Evolutionary conservation across 1,284 basidiomycete genomes (phyloP).

Genomic region (Inonotus hispidus): DNA sequence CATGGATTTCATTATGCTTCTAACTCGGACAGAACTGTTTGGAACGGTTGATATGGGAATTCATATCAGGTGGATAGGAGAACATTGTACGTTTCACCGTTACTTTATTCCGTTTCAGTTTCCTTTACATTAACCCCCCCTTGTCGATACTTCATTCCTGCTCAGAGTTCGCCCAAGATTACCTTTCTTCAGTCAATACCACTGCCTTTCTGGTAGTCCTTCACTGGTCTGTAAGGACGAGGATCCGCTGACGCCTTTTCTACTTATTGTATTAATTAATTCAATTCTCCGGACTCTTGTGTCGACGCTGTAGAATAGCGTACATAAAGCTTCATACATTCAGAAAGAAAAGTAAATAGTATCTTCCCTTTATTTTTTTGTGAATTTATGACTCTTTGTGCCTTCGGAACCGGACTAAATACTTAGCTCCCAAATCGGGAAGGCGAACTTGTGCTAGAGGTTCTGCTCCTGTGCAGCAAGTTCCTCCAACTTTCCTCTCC

Average conservation of each 20-base stretch:
- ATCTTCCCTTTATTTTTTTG: no score
- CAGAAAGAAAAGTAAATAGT: no score
- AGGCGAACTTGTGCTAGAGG: background rate
- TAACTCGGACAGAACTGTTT: background rate
- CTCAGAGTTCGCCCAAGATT: background rate
- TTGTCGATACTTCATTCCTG: background rate
- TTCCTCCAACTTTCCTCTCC: background rate
- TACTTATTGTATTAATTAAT: background rate
- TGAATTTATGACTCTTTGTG: background rate
- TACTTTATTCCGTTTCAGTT: background rate
- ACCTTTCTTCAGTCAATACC: background rate
- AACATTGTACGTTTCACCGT: background rate
- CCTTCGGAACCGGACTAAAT: background rate
- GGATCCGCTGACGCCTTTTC: background rate
- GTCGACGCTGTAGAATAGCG: background rate
- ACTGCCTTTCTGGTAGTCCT: background rate
- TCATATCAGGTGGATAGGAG: background rate
- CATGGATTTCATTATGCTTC: background rate
- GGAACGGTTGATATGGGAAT: background rate
- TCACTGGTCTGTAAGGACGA: background rate
- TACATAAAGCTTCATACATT: background rate
- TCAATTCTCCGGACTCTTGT: background rate
- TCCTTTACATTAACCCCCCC: background rate
- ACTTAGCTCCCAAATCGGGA: background rate
- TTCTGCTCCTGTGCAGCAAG: no score